phyloP scores from a whole-genome alignment of 2,329 filamentous ascomycete species.

The Alternaria burnsii region DNA sequence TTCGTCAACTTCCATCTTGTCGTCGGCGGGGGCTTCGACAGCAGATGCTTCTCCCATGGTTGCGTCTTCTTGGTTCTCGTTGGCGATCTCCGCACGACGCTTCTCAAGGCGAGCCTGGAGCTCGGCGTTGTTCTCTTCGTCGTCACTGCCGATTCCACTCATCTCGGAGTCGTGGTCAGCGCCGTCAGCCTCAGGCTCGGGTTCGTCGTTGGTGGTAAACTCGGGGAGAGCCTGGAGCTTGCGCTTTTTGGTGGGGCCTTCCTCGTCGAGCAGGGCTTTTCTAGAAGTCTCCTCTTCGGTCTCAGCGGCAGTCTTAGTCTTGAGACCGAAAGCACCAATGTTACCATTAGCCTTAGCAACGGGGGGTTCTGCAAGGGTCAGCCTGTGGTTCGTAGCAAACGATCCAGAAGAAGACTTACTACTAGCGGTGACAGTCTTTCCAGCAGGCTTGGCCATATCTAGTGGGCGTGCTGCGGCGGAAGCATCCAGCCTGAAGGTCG shows the following conservation, averaged over 20 bases:
- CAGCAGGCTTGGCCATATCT: conserved; percentile 35
- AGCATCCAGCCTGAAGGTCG: conserved; percentile 51
- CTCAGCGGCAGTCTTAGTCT: conserved; percentile 72
- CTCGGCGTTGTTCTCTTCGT: conserved; percentile 85
- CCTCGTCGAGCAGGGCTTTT: conserved; percentile 81
- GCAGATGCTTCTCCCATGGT: conserved; percentile 53
- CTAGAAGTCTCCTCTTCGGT: conserved; percentile 70
- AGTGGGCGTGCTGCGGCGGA: conserved; percentile 42
- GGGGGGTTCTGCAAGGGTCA: conserved; percentile 44
- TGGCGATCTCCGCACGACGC: conserved; percentile 67
- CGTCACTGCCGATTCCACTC: conserved; percentile 82
- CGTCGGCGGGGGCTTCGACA: conserved; percentile 45
- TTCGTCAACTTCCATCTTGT: conserved; percentile 65
- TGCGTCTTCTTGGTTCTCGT: conserved; percentile 64
- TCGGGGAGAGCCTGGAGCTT: conserved; percentile 84
- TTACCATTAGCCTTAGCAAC: conserved; percentile 74
- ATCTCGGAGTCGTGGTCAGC: conserved; percentile 77
- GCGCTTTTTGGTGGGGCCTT: conserved; percentile 86
- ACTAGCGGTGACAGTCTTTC: conserved; percentile 32
- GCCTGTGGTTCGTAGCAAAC: background rate
- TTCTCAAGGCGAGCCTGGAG: conserved; percentile 81
- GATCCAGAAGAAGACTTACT: conserved; percentile 21
- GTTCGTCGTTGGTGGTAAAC: conserved; percentile 61
- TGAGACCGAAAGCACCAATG: conserved; percentile 84
- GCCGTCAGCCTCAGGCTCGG: conserved; percentile 42